A percentile compares a stretch with the other conserved stretches of the same genome.
Conservation (phyloP, 495 filamentous ascomycete species). For the Trichoderma orchidacearum region DNA sequence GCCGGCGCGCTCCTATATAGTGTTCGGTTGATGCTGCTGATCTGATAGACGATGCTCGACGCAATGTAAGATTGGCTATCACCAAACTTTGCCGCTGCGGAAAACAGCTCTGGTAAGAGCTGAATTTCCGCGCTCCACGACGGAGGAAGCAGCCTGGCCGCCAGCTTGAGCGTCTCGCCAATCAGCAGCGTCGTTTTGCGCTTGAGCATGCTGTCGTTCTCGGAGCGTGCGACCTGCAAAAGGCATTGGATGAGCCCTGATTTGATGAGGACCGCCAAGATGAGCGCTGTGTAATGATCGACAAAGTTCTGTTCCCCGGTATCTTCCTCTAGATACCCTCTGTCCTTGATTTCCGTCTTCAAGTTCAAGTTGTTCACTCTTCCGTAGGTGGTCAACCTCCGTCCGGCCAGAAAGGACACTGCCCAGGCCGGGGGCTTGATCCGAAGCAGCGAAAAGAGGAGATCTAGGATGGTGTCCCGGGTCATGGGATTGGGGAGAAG, state of each 20-base stretch:
- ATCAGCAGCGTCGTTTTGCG: conserved; percentile 83
- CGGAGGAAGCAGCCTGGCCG: conserved; percentile 70
- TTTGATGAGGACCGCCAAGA: conserved; percentile 74
- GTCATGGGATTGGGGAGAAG: conserved; percentile 56
- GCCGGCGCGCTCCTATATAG: conserved; percentile 61
- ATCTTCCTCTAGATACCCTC: conserved; percentile 50
- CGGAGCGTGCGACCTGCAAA: conserved; percentile 54
- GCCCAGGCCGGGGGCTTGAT: conserved; percentile 97
- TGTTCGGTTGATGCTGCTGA: conserved; percentile 92
- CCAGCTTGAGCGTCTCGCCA: conserved; percentile 79
- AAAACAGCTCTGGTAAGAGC: conserved; percentile 68
- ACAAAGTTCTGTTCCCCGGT: conserved; percentile 67
- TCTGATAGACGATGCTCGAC: conserved; percentile 84
- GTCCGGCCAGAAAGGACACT: conserved; percentile 83
- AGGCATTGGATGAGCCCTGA: conserved; percentile 72
- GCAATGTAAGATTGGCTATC: conserved; percentile 63
- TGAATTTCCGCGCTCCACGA: conserved; percentile 69
- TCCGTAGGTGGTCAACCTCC: conserved; percentile 86
- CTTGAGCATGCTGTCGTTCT: conserved; percentile 58
- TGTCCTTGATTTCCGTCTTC: conserved; percentile 14
- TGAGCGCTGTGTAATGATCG: conserved; percentile 83
- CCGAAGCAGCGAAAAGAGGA: conserved; percentile 79
- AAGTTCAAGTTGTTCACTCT: conserved; percentile 78
- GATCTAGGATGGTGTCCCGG: conserved; percentile 62
- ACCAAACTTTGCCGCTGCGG: conserved; percentile 56